Conservation (phyloP, 164 flowering plant species). For the Chimonanthus salicifolius region DNA sequence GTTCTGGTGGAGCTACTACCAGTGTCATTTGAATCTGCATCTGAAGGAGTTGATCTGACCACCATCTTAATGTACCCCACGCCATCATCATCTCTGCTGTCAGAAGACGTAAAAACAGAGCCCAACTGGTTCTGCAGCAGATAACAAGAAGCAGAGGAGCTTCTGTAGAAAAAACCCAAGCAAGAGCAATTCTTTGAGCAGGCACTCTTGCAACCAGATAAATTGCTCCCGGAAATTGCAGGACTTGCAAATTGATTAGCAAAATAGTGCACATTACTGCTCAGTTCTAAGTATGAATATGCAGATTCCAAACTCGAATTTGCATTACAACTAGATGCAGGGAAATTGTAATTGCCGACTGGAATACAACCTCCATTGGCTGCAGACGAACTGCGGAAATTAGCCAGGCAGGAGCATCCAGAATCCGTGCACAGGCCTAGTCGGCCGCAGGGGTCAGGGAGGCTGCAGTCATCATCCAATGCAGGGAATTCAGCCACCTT, state of each 20-base stretch:
- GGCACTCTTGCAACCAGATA: constrained; percentile 43
- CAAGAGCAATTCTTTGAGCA: constrained; percentile 73
- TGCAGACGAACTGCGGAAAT: constrained; percentile 23
- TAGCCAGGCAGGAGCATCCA: constrained; percentile 60
- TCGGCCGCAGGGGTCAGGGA: constrained; percentile 55
- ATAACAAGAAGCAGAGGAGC: constrained; percentile 64
- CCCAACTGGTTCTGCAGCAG: constrained; percentile 44
- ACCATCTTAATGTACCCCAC: constrained; percentile 51
- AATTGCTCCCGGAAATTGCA: constrained; percentile 18
- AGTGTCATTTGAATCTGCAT: background rate
- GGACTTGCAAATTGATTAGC: constrained; percentile 36
- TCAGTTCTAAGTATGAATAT: constrained; percentile 43
- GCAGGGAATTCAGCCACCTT: constrained; percentile 32
- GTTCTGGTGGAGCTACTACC: background rate
- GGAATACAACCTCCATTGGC: constrained; percentile 38
- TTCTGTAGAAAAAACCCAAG: constrained; percentile 56
- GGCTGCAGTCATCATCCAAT: constrained; percentile 48
- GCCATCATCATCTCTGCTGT: constrained; percentile 15
- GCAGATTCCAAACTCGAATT: constrained; percentile 7
- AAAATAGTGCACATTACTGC: constrained; percentile 45
- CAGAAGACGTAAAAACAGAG: constrained; percentile 35
- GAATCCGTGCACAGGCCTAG: constrained; percentile 47
- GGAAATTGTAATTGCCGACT: constrained; percentile 20
- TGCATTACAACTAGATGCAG: constrained; percentile 33
- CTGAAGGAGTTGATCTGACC: constrained; percentile 4